Conservation (phyloP, 2,329 filamentous ascomycete genomes). For the Lasiodiplodia sp. region DNA sequence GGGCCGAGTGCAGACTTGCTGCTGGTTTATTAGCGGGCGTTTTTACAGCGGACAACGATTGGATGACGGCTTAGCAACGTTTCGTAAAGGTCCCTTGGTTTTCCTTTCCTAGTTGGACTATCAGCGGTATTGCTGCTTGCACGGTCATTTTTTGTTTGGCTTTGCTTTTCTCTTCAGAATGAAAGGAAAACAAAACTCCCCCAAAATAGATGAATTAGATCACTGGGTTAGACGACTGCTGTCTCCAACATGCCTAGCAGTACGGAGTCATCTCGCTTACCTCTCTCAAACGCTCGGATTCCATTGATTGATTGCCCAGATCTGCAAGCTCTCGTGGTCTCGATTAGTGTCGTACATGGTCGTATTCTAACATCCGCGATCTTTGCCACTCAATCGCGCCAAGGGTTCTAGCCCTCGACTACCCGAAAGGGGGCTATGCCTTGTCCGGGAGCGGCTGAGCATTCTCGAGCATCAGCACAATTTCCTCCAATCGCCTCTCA, state of each 20-base stretch:
- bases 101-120: not conserved
- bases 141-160: conserved; percentile 3
- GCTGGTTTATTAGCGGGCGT: conserved; percentile 27
- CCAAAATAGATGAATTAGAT: conserved; percentile 24
- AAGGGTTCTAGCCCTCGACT: not conserved
- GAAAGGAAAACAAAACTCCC: not conserved
- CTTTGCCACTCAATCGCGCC: not conserved
- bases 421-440: not conserved
- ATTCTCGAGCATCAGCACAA: not conserved
- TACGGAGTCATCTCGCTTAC: not conserved
- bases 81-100: not conserved
- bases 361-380: conserved; percentile 8
- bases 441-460: not conserved
- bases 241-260: not conserved
- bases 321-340: not conserved
- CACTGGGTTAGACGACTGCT: conserved; percentile 4
- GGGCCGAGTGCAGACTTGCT: conserved; percentile 7
- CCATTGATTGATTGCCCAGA: not conserved
- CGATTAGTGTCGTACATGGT: not conserved
- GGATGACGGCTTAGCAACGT: conserved; percentile 15
- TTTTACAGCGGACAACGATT: conserved; percentile 2
- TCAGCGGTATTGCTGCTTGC: conserved; percentile 9
- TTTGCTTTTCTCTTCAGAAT: conserved; percentile 1
- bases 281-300: not conserved
- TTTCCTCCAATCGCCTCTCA: not conserved